phyloP scores from a whole-genome alignment of 306 rosid species.

The Spatholobus suberectus region DNA sequence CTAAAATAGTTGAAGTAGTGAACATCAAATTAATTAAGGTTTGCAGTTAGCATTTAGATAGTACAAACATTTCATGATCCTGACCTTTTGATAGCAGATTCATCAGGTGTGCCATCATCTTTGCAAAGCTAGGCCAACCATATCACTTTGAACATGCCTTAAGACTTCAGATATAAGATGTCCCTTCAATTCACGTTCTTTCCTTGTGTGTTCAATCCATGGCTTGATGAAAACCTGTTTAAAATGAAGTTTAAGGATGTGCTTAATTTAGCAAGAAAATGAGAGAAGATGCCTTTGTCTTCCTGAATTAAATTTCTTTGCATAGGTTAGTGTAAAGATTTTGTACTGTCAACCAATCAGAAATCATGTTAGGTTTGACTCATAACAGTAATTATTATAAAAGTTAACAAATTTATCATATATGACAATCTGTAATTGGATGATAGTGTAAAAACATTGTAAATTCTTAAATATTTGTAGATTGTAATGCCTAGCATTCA shows the following conservation, averaged over 20 bases:
- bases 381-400: too few species aligned
- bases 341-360: too few species aligned
- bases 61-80: neutral
- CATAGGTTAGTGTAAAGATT: too few species aligned
- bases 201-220: constrained; percentile 41
- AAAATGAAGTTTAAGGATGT: neutral
- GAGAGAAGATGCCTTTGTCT: too few species aligned
- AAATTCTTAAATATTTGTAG: too few species aligned
- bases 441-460: too few species aligned
- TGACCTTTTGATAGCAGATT: constrained; percentile 33
- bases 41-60: too few species aligned
- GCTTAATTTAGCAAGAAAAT: neutral
- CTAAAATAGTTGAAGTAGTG: neutral
- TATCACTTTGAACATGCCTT: constrained; percentile 25
- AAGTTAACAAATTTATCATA: too few species aligned
- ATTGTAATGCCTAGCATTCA: neutral
- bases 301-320: too few species aligned
- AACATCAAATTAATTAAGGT: neutral
- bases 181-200: constrained; percentile 17
- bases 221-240: constrained; percentile 40
- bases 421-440: too few species aligned
- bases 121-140: constrained; percentile 7
- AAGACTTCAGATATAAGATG: constrained; percentile 36
- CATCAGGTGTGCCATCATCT: constrained; percentile 36
- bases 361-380: too few species aligned